phyloP scores from a whole-genome alignment of 2,329 filamentous ascomycete species.

The Sporothrix globosa region DNA sequence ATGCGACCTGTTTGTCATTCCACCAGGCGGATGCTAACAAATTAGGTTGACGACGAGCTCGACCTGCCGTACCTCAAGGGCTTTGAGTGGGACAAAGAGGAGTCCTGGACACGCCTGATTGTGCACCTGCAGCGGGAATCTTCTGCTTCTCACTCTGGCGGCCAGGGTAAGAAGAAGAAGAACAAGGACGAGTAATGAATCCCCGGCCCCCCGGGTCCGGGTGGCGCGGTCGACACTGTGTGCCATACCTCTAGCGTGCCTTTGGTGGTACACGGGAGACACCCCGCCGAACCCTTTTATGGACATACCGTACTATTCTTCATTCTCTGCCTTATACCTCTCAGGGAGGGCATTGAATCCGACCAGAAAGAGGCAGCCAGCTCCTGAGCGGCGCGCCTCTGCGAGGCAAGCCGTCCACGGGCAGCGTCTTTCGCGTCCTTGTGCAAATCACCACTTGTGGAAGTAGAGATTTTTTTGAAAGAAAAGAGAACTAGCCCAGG shows the following conservation, averaged over 20 bases:
- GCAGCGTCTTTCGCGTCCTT: constrained; percentile 14
- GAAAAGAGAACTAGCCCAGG: constrained; percentile 8
- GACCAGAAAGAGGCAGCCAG: background rate
- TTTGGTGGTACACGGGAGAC: background rate
- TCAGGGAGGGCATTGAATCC: constrained; percentile 9
- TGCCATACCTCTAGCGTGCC: too few relatives aligned
- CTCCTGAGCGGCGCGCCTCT: constrained; percentile 20
- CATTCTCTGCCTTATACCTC: background rate
- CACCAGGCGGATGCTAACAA: background rate
- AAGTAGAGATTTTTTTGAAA: background rate
- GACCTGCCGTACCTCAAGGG: constrained; percentile 84
- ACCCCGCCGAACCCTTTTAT: background rate
- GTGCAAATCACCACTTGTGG: constrained; percentile 27
- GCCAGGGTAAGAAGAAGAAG: constrained; percentile 61
- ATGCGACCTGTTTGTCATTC: too few relatives aligned
- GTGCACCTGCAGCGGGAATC: constrained; percentile 79
- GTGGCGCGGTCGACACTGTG: background rate
- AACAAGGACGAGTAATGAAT: constrained; percentile 58
- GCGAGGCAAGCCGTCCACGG: constrained; percentile 26
- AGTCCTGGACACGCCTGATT: constrained; percentile 83
- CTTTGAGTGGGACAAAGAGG: constrained; percentile 95
- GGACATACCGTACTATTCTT: constrained; percentile 16
- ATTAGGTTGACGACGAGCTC: constrained; percentile 86
- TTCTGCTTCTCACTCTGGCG: constrained; percentile 38
- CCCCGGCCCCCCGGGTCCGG: constrained; percentile 18